Conservation (phyloP, 108 stramenopile genomes). For the Nannochloropsis oceanica region DNA sequence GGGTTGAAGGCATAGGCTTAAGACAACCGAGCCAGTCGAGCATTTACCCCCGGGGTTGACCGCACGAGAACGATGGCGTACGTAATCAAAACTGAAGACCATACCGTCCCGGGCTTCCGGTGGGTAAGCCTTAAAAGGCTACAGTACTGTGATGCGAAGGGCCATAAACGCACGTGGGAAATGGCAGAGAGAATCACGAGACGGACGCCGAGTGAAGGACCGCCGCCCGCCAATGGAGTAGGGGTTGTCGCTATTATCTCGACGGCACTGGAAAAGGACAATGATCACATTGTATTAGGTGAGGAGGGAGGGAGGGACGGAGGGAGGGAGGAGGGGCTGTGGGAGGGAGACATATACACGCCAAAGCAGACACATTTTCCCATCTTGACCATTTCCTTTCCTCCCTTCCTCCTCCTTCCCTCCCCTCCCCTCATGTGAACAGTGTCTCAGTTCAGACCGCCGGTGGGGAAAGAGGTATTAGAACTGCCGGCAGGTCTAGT, state of each 20-base stretch:
- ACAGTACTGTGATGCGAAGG: neutral
- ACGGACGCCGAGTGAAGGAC: neutral
- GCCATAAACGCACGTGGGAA: neutral
- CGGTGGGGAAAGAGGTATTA: conserved; percentile 14
- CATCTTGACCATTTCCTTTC: neutral
- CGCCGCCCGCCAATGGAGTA: neutral
- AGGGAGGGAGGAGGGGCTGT: too few relatives aligned
- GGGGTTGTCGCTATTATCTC: neutral
- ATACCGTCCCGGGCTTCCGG: neutral
- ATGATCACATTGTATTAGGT: neutral
- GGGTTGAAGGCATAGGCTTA: too few relatives aligned
- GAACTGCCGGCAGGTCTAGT: conserved; percentile 18
- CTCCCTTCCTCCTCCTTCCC: neutral
- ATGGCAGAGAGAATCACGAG: neutral
- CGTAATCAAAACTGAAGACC: neutral
- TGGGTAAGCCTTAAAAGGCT: neutral
- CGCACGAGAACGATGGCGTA: neutral
- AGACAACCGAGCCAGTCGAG: too few relatives aligned
- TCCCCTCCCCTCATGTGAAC: neutral
- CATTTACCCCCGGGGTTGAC: too few relatives aligned
- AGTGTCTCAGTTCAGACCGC: conserved; percentile 24
- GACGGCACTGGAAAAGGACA: neutral
- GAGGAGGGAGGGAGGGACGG: neutral
- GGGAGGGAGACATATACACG: too few relatives aligned
- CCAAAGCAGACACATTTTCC: neutral